A percentile compares a stretch with the other conserved stretches of the same genome.
Conservation (phyloP, 2,329 filamentous ascomycete genomes). For the Lasiodiplodia gonubiensis region DNA sequence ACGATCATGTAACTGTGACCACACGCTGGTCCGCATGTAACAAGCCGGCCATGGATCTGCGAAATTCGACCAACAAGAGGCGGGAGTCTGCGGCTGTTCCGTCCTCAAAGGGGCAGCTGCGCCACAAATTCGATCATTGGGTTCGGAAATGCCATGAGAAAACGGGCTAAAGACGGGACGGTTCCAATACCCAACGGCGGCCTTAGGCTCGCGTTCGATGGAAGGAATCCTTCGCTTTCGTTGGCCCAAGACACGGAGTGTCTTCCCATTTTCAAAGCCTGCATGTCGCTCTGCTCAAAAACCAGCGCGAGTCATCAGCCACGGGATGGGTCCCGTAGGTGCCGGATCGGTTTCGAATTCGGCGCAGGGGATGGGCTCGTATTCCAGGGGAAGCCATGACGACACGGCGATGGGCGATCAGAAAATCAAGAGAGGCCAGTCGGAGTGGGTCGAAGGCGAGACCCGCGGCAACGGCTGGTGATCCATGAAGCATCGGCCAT, state of each 20-base stretch:
- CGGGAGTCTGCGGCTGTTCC: not conserved
- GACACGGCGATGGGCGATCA: not conserved
- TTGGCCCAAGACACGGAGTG: too few relatives aligned
- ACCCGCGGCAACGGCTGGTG: not conserved
- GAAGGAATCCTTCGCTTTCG: too few relatives aligned
- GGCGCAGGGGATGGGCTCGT: slow-evolving; percentile 13
- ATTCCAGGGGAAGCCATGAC: slow-evolving; percentile 15
- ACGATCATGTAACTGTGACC: slow-evolving; percentile 19
- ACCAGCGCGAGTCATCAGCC: not conserved
- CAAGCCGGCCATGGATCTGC: slow-evolving; percentile 1
- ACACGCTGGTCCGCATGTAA: not conserved
- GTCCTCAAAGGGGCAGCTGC: not conserved
- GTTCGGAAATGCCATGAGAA: not conserved
- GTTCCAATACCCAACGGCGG: not conserved
- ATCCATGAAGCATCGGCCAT: not conserved
- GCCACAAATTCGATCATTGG: not conserved
- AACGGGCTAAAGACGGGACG: not conserved
- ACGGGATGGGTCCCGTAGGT: not conserved
- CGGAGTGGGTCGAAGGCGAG: not conserved
- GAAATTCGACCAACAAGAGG: not conserved
- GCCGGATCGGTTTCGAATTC: not conserved
- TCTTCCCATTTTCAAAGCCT: not conserved
- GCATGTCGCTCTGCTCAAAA: not conserved
- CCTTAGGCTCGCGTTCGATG: too few relatives aligned
- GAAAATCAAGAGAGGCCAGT: not conserved